Base-by-base conservation (phyloP, 345 rosid species). In the Raphanus sativus region DNA sequence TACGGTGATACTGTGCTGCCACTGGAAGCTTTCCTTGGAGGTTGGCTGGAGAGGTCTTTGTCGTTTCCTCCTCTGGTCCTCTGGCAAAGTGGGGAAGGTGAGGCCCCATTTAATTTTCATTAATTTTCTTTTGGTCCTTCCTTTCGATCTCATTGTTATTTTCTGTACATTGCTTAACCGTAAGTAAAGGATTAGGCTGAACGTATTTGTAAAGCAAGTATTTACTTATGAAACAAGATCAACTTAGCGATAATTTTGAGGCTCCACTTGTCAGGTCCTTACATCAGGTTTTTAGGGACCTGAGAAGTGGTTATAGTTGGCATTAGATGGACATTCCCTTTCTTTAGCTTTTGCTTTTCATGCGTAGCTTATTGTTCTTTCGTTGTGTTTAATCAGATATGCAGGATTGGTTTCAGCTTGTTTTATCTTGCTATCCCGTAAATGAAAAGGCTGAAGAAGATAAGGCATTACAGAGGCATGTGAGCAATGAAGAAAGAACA, bases 371-470 rank as follows among this genome's bases (percentile, higher is more conserved):
- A 67, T 76, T 65, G 28, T 45, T 68, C 2, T 71, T 82, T 70
- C 32, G 60, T 66, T 67, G 70, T 77, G 55, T 75, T 45, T 48
- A 28, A 64, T 75, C 70, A 94, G 98, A 87, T 80, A 86, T 86
- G 93, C 91, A 89, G 77, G 97, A 89, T 68, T 94, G 97, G 98
- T 86, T 92, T 77, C 88, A 85, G 72, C 85, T 94, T 77, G 88
- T 90, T 82, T 36, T 89, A 55, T 85, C 92, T 80, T 94, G 97
- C 87, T 94, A 90, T 82, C 97, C 97, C 60, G 48, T 89, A n/a
- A 83, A 81, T 42, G 79, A 71, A 72, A 66, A 55, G 9, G 75
- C 75, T 29, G 85, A 81, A 77, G 88, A 84, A 84, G 84, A 81
- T 30, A 81, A 85, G 83, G 84, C 83, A 81, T 77, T 83, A 48